phyloP scores from a whole-genome alignment of 1,139 yeast genomes.

The Candida smagusa region DNA sequence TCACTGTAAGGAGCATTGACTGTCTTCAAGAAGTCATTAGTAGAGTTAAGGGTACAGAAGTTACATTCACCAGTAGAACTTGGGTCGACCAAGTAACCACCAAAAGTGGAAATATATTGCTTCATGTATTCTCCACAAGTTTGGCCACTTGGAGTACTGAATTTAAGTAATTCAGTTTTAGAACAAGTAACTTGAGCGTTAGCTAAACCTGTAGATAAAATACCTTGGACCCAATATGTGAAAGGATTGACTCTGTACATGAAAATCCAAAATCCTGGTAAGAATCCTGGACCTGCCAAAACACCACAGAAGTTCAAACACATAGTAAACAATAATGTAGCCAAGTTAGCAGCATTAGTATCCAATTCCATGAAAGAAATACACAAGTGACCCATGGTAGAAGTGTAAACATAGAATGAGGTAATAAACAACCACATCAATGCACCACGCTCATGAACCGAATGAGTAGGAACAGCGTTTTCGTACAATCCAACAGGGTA shows the following conservation, averaged over 20 bases:
- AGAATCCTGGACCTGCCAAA: conserved; percentile 53
- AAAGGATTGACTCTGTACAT: conserved; percentile 64
- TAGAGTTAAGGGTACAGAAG: conserved; percentile 47
- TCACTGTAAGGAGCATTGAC: conserved; percentile 42
- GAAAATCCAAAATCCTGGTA: conserved; percentile 54
- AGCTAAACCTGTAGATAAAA: conserved; percentile 53
- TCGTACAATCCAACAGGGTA: conserved; percentile 40
- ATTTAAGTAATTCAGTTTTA: conserved; percentile 38
- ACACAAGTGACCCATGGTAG: conserved; percentile 63
- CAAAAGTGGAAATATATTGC: conserved; percentile 39
- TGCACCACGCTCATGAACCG: conserved; percentile 52
- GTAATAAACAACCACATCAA: conserved; percentile 58
- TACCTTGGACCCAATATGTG: conserved; percentile 58
- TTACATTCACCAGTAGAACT: conserved; percentile 45
- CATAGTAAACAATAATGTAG: conserved; percentile 61
- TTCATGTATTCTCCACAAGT: conserved; percentile 55
- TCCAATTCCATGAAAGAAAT: conserved; percentile 62
- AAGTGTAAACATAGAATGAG: conserved; percentile 56
- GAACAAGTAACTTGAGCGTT: conserved; percentile 48
- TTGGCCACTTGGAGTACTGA: conserved; percentile 46
- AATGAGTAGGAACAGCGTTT: conserved; percentile 29
- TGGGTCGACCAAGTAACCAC: conserved; percentile 49
- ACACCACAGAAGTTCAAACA: conserved; percentile 82
- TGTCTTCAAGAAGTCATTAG: conserved; percentile 48
- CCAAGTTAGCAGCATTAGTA: conserved; percentile 74